These are phyloP conservation scores for Claviceps monticola DNA, from an alignment of 2,329 filamentous ascomycete genomes.

Conservation along the genomic window DNA sequence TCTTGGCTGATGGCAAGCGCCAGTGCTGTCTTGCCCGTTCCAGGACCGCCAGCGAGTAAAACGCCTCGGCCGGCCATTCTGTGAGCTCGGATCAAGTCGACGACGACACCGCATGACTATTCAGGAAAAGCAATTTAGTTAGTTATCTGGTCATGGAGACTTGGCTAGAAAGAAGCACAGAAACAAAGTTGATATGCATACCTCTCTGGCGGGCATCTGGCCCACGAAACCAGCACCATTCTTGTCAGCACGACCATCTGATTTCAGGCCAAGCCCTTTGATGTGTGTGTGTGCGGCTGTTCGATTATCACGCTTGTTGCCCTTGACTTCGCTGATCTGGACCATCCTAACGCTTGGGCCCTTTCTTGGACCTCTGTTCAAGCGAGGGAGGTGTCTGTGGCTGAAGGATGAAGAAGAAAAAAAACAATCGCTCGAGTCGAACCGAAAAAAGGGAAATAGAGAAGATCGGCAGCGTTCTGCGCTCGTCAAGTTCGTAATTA, in stretches of 20 bases:
- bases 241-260: slow-evolving; percentile 74
- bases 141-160: slow-evolving; percentile 6
- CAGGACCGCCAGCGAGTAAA: slow-evolving; percentile 82
- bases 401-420: neutral
- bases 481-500: neutral
- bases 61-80: slow-evolving; percentile 97
- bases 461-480: neutral
- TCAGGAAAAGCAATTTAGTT: slow-evolving; percentile 1
- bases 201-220: slow-evolving; percentile 77
- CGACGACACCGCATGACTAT: slow-evolving; percentile 85
- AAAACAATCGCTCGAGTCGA: neutral
- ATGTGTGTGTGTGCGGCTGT: slow-evolving; percentile 97
- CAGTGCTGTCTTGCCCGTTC: slow-evolving; percentile 93
- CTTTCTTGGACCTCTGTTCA: neutral
- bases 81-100: slow-evolving; percentile 88
- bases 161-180: neutral
- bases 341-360: slow-evolving; percentile 47
- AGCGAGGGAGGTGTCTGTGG: neutral
- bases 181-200: slow-evolving; percentile 24
- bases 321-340: slow-evolving; percentile 88
- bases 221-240: slow-evolving; percentile 78
- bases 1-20: slow-evolving; percentile 94
- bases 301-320: slow-evolving; percentile 85
- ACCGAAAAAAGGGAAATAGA: neutral
- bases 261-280: slow-evolving; percentile 77